Evolutionary conservation across 2,329 filamentous ascomycete genomes (phyloP), one percentile per base, ranked within the genome.

Genomic region (Tolypocladium ophioglossoides): DNA sequence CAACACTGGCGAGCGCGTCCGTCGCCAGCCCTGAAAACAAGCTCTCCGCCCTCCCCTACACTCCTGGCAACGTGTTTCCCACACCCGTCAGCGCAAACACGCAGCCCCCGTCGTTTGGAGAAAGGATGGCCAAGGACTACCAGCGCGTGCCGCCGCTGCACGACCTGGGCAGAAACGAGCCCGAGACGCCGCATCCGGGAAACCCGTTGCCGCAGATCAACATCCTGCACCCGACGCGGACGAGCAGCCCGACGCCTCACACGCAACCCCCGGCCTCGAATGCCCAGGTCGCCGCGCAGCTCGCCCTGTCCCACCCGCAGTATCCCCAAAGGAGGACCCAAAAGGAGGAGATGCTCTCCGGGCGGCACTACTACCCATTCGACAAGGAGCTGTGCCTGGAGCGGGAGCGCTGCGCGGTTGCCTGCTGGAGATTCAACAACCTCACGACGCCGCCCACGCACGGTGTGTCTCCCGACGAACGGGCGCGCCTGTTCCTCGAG

Each of bases 341-440:
- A 66, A 94, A 94, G 70, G 87, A 95, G 56, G 90, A 94, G 67
- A 97, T 97, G 92, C 74, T 95, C 18, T 78, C 78, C 35, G 89
- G 89, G 14, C 79, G 87, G 41, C 79, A 83, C n/a, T 97, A 90
- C 70, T 85, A 84, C 57, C 88, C 89, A 8, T 91, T 86, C 58
- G 84, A 89, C 65, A 80, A 84, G 56, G 85, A 90, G 63, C 78
- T 99, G 6, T 79, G 88, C 16, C 78, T 88, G 22, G 91, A 96
- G 63, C 86, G 92, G n/a, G 85, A 94, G 65, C 80, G 86, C 53
- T 97, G 92, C 72, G 86, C 84, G 58, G 80, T 82, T 14, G 89
- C 89, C 5, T 84, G 92, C 62, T 91, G 86, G 80, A 78, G 85
- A 51, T 96, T 94, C 73, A 96, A 96, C 70, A 89, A 87, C 67